A percentile compares a stretch with the other conserved stretches of the same genome.
These are phyloP conservation scores for Funneliformis geosporum DNA, from an alignment of 192 early-diverging fungal species.

Conservation along the genomic window DNA sequence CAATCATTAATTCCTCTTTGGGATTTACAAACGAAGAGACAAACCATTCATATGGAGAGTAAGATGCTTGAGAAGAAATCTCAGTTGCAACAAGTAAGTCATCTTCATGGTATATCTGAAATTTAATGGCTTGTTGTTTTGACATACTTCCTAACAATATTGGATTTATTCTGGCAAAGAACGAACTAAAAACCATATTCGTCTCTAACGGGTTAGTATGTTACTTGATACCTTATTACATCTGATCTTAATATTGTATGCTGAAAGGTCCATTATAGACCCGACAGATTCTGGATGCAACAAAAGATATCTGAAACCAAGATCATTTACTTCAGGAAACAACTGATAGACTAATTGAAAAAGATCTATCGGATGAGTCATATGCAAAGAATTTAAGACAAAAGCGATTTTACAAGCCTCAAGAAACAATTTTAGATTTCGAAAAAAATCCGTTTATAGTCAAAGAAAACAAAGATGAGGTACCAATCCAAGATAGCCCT, in stretches of 20 bases:
- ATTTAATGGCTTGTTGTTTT: too few species aligned
- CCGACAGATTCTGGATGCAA: not conserved
- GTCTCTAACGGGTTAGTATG: not conserved
- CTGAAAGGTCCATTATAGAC: conserved; percentile 9
- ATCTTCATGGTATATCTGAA: not conserved
- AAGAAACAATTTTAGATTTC: conserved; percentile 19
- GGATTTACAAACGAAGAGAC: conserved; percentile 8
- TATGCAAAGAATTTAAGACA: not conserved
- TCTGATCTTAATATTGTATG: not conserved
- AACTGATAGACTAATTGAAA: conserved; percentile 2
- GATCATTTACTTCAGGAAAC: conserved; percentile 10
- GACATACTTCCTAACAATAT: too few species aligned
- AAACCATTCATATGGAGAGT: not conserved
- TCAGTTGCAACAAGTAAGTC: conserved; percentile 3
- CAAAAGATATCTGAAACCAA: conserved; percentile 7
- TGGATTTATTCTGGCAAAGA: not conserved
- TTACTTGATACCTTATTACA: not conserved
- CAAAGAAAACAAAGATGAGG: conserved; percentile 11
- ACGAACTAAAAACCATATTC: not conserved
- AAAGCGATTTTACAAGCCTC: not conserved
- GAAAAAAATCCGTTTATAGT: not conserved
- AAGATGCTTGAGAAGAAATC: not conserved
- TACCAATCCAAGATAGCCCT: conserved; percentile 13
- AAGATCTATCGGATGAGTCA: not conserved
- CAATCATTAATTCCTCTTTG: not conserved